phyloP scores from a whole-genome alignment of 2,329 filamentous ascomycete genomes.

The Phaeosphaeria sp. region DNA sequence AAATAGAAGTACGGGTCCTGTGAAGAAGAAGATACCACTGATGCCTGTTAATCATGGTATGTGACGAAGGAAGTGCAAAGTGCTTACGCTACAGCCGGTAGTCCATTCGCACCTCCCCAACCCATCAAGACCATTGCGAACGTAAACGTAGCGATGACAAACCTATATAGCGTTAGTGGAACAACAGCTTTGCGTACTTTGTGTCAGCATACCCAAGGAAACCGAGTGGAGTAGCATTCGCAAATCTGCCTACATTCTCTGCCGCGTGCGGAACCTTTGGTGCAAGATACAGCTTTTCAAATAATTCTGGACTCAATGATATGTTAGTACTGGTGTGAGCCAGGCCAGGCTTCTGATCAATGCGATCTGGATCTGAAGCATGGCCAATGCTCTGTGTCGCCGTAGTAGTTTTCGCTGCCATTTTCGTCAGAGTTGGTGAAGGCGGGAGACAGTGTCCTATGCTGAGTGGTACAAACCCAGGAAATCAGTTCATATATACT shows the following conservation, averaged over 20 bases:
- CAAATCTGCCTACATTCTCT: slow-evolving; percentile 23
- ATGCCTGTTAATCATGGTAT: neutral
- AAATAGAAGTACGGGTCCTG: slow-evolving; percentile 56
- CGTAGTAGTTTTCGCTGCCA: slow-evolving; percentile 2
- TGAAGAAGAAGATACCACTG: slow-evolving; percentile 52
- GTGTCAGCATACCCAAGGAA: slow-evolving; percentile 33
- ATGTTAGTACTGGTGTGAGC: slow-evolving; percentile 34
- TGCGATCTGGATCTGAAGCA: slow-evolving; percentile 12
- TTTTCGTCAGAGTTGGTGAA: neutral
- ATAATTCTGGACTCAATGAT: slow-evolving; percentile 34
- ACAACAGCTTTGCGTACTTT: neutral
- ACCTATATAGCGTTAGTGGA: slow-evolving; percentile 16
- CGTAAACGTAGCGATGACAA: slow-evolving; percentile 50
- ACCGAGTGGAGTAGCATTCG: slow-evolving; percentile 36
- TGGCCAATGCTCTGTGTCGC: neutral
- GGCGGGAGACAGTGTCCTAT: no score
- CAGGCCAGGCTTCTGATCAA: slow-evolving; percentile 27
- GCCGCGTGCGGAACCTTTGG: slow-evolving; percentile 32
- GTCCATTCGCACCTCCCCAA: slow-evolving; percentile 47
- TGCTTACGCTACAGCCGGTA: slow-evolving; percentile 42
- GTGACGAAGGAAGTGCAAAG: neutral
- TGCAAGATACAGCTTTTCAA: slow-evolving; percentile 36
- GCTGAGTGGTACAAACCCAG: neutral
- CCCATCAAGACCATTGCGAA: slow-evolving; percentile 51
- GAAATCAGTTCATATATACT: neutral